phyloP scores from a whole-genome alignment of 1,139 yeast species.

The Geotrichum phurueaensis region DNA sequence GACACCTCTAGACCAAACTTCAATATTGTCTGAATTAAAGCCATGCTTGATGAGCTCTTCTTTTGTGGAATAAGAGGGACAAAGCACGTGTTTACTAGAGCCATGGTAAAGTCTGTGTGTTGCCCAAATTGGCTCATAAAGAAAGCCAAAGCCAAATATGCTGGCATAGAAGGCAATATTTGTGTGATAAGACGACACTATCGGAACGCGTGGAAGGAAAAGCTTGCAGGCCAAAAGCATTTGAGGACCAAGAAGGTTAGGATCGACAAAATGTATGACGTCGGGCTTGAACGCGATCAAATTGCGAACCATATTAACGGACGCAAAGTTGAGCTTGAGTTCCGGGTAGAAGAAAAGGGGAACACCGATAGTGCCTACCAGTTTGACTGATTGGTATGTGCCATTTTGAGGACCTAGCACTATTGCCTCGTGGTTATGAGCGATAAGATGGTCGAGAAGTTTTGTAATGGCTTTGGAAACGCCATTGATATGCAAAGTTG shows the following conservation, averaged over 20 bases:
- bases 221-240: constrained; percentile 19
- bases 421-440: constrained; percentile 18
- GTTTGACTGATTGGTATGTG: constrained; percentile 15
- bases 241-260: constrained; percentile 24
- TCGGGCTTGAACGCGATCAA: constrained; percentile 20
- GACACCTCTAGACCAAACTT: constrained; percentile 23
- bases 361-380: constrained; percentile 21
- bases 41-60: constrained; percentile 21
- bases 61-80: constrained; percentile 22
- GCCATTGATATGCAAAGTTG: constrained; percentile 22
- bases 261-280: constrained; percentile 23
- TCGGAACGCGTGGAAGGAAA: constrained; percentile 20
- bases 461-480: constrained; percentile 22
- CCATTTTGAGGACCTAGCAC: constrained; percentile 22
- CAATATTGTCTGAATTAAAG: constrained; percentile 15
- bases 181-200: constrained; percentile 24
- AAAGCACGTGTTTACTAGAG: constrained; percentile 18
- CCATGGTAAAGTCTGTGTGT: constrained; percentile 22
- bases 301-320: constrained; percentile 13
- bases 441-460: constrained; percentile 20
- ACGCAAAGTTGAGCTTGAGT: constrained; percentile 21
- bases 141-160: constrained; percentile 21
- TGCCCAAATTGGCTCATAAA: constrained; percentile 22
- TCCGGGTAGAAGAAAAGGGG: constrained; percentile 24
- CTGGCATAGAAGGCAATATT: constrained; percentile 24